phyloP scores from a whole-genome alignment of 2,329 filamentous ascomycete species.

The Alternaria alternata region DNA sequence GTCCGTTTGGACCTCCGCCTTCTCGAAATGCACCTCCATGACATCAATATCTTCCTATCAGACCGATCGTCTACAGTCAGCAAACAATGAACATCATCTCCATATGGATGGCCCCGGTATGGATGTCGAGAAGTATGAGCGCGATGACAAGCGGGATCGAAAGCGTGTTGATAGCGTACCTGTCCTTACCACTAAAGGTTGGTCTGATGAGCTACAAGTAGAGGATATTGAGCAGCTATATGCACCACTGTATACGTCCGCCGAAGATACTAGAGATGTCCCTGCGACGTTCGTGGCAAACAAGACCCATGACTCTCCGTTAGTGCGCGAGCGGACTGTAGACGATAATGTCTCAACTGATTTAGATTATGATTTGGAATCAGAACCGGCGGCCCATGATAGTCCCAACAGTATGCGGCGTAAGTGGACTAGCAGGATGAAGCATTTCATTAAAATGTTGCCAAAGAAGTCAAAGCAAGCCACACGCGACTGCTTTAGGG shows the following conservation, averaged over 20 bases:
- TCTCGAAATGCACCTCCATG: slow-evolving; percentile 1
- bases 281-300: neutral
- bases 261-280: neutral
- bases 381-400: neutral
- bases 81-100: neutral
- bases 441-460: neutral
- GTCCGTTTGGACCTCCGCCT: neutral
- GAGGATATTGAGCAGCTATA: neutral
- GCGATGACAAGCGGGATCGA: neutral
- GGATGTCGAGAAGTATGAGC: neutral
- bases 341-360: neutral
- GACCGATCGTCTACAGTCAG: neutral
- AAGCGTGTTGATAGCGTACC: neutral
- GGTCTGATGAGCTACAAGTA: neutral
- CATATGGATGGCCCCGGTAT: neutral
- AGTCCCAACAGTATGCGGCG: too few relatives aligned
- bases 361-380: neutral
- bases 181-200: neutral
- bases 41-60: slow-evolving; percentile 14
- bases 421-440: neutral
- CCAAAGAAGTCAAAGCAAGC: neutral
- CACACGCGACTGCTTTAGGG: slow-evolving; percentile 1
- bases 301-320: neutral
- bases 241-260: neutral
- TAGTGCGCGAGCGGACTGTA: neutral